Evolutionary conservation across 2,329 filamentous ascomycete species (phyloP), one percentile per base, ranked within the genome.

Genomic region (Coniochaeta prunicola): DNA sequence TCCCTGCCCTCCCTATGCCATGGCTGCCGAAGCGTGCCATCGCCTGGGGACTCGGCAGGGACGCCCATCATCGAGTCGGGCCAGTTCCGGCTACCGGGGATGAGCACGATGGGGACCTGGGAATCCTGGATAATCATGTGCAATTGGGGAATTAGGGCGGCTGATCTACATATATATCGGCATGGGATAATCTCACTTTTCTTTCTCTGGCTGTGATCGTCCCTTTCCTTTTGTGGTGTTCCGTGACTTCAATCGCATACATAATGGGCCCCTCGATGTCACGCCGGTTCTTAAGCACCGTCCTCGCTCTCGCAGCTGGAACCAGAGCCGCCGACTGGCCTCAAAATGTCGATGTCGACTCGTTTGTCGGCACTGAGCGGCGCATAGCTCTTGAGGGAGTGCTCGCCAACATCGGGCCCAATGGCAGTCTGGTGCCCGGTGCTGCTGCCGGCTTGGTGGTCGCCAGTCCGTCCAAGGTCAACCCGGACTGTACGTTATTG

Each of bases 361-460:
- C 73, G 30, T 85, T 80, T 66, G 73, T 85, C 61, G 68, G 74
- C 33, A 74, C 73, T 1, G 78, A 86, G 67, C 76, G 73, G 17
- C 73, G 77, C 6, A 74, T 83, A 63, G 80, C 83, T 3, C 64
- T 84, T 4, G 69, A 74, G 15, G 74, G 80, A 57, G 71, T 85
- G 28, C 68, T 85, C 28, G 82, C 79, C 70, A 86, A 86, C 65
- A 84, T 86, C 61, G 83, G 83, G 3, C 71, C 80, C 5, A 71
- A 71, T 55, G 83, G 83, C 26, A 77, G 77, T 62, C 71, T 80
- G 60, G 75, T 77, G 9, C 59, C 68, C 13, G 79, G 77, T 5
- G 80, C 77, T 2, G 70, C 66, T 24, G 68, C 77, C 2, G 83
- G 83, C 2, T 64, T 82, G 50, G 80, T 86, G 24, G 73, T 86